phyloP scores from a whole-genome alignment of 1,139 yeast species.

The Geotrichum restrictum region DNA sequence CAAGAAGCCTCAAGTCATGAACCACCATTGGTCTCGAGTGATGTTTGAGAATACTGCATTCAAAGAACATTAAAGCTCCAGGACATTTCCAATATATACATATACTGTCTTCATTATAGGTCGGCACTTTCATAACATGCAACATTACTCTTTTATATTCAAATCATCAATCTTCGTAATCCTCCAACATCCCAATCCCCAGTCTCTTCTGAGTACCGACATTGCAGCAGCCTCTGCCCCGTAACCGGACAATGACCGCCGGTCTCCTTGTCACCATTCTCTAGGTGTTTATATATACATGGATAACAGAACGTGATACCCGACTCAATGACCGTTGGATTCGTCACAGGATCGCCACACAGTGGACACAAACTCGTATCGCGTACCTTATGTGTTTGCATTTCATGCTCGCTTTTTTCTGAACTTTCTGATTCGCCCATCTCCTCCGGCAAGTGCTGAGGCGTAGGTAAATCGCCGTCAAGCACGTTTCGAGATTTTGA shows the following conservation, averaged over 20 bases:
- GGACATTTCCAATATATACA: too few relatives aligned
- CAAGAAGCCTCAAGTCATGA: slow-evolving; percentile 1
- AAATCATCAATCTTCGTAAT: slow-evolving; percentile 64
- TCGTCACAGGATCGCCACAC: slow-evolving; percentile 61
- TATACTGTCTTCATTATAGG: background rate
- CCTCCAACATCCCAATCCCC: slow-evolving; percentile 73
- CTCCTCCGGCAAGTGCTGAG: slow-evolving; percentile 23
- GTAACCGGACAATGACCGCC: slow-evolving; percentile 88
- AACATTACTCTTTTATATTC: slow-evolving; percentile 17
- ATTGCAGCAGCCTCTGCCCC: slow-evolving; percentile 66
- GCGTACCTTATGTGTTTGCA: slow-evolving; percentile 24
- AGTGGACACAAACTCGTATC: slow-evolving; percentile 57
- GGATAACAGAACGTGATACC: slow-evolving; percentile 89
- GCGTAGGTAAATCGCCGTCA: slow-evolving; percentile 46
- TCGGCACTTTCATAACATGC: background rate
- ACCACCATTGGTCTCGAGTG: background rate
- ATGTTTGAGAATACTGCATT: too few relatives aligned
- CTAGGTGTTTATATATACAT: slow-evolving; percentile 69
- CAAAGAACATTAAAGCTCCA: too few relatives aligned
- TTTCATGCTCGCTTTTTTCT: slow-evolving; percentile 16
- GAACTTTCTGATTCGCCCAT: background rate
- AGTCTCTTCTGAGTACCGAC: slow-evolving; percentile 56
- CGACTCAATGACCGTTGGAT: slow-evolving; percentile 86
- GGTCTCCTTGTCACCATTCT: slow-evolving; percentile 42
- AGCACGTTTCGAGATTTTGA: slow-evolving; percentile 50